A percentile compares a stretch with the other conserved stretches of the same genome.
These are phyloP conservation scores for Eutrema yunnanense DNA, from an alignment of 345 rosid genomes.

Conservation along the genomic window DNA sequence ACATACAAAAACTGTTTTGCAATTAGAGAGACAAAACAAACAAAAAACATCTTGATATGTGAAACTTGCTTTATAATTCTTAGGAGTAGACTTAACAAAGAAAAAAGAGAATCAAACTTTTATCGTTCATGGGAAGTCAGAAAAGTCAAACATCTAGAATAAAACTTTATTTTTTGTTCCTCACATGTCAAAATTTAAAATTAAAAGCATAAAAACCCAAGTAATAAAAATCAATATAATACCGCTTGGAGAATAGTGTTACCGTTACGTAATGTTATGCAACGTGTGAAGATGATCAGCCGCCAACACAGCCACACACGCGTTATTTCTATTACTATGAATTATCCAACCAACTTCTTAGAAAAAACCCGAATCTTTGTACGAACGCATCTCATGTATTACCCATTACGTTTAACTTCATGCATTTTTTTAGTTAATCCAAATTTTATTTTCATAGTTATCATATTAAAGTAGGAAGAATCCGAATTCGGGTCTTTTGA, in stretches of 20 bases:
- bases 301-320: conserved; percentile 35
- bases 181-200: conserved; percentile 9
- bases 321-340: background rate
- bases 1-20: background rate
- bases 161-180: background rate
- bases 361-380: conserved; percentile 3
- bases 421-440: background rate
- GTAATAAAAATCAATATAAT: background rate
- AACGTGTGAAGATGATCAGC: conserved; percentile 33
- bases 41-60: background rate
- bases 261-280: conserved; percentile 15
- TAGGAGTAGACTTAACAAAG: background rate
- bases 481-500: too few relatives aligned
- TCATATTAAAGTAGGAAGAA: too few relatives aligned
- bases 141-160: conserved; percentile 23
- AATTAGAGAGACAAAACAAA: background rate
- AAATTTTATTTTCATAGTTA: too few relatives aligned
- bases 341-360: background rate
- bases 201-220: background rate
- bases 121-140: background rate
- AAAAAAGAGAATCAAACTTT: background rate
- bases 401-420: background rate
- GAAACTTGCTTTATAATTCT: background rate
- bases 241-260: background rate
- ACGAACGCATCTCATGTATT: conserved; percentile 19